Evolutionary conservation across 2,329 filamentous ascomycete genomes (phyloP).

Genomic region (Bipolaris bicolor): DNA sequence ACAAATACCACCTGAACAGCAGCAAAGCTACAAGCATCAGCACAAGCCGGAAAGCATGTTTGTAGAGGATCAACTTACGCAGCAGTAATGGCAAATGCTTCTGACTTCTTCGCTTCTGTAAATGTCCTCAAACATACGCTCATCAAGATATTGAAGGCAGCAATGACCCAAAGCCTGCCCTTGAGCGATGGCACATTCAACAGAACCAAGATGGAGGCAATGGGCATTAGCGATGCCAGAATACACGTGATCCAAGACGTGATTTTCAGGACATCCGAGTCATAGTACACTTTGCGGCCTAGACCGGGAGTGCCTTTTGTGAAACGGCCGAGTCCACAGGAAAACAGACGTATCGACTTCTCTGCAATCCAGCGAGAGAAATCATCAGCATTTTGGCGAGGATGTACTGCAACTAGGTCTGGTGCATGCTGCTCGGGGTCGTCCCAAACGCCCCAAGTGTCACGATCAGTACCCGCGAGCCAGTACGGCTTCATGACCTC

Average conservation of each 20-base stretch:
- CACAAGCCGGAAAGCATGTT: background rate
- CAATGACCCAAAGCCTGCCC: slow-evolving; percentile 24
- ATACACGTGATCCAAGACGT: slow-evolving; percentile 29
- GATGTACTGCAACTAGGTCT: slow-evolving; percentile 13
- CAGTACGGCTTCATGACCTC: background rate
- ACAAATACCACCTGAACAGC: slow-evolving; percentile 12
- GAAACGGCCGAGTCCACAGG: background rate
- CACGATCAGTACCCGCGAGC: background rate
- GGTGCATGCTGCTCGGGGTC: background rate
- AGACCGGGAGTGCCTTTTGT: background rate
- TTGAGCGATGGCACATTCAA: slow-evolving; percentile 16
- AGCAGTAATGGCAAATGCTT: slow-evolving; percentile 36
- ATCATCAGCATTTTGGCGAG: slow-evolving; percentile 9
- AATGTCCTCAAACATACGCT: slow-evolving; percentile 27
- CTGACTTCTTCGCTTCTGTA: slow-evolving; percentile 29
- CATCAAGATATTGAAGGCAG: slow-evolving; percentile 31
- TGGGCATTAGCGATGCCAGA: slow-evolving; percentile 29
- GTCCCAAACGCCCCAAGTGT: background rate
- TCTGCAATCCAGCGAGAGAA: slow-evolving; percentile 18
- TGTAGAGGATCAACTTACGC: slow-evolving; percentile 23
- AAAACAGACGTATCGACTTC: slow-evolving; percentile 12
- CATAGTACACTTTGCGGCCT: slow-evolving; percentile 1
- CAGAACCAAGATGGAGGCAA: slow-evolving; percentile 28
- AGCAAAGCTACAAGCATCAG: slow-evolving; percentile 6
- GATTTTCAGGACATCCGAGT: background rate